These are phyloP conservation scores for Xylariales sp. DNA, from an alignment of 2,329 filamentous ascomycete genomes.

Conservation along the genomic window DNA sequence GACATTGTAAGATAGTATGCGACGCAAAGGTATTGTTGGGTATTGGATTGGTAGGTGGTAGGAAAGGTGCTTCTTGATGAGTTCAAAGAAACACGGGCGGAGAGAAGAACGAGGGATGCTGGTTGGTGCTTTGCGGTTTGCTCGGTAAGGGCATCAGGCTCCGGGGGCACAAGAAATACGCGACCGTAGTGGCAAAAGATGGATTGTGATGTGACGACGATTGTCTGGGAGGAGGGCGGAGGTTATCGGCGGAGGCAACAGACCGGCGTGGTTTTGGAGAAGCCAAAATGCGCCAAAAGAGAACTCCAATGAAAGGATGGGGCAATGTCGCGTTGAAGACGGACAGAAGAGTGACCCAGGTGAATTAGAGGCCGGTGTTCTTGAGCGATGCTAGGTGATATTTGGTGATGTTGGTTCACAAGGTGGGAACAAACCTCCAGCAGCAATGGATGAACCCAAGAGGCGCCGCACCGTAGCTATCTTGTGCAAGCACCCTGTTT, in stretches of 20 bases:
- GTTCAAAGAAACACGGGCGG: neutral
- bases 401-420: neutral
- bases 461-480: neutral
- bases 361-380: no score
- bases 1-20: conserved; percentile 57
- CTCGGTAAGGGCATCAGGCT: neutral
- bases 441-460: conserved; percentile 17
- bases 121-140: neutral
- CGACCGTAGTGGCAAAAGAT: neutral
- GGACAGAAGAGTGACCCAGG: no score
- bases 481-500: neutral
- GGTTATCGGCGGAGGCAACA: conserved; percentile 5
- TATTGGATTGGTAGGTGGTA: neutral
- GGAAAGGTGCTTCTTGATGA: neutral
- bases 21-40: neutral
- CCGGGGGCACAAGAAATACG: neutral
- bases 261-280: conserved; percentile 3
- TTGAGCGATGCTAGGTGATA: no score
- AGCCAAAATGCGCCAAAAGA: conserved; percentile 1
- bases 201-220: neutral
- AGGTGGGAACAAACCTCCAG: neutral
- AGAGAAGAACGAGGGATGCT: neutral
- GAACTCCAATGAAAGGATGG: neutral
- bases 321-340: no score
- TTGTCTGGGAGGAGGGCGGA: neutral